phyloP scores from a whole-genome alignment of 2,329 filamentous ascomycete species.

The Colletotrichum shisoi region DNA sequence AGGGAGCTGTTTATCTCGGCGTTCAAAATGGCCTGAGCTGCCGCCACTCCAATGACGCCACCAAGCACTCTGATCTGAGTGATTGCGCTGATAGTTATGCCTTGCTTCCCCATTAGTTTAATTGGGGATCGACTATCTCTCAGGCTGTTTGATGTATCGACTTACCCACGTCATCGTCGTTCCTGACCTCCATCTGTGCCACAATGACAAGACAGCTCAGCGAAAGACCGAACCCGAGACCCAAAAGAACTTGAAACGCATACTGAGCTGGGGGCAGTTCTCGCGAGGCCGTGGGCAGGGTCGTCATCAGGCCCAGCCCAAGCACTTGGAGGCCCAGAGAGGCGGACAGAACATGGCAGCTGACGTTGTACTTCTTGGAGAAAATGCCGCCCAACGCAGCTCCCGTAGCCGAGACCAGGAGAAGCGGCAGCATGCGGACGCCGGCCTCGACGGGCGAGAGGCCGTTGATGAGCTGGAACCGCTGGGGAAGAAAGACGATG shows the following conservation, averaged over 20 bases:
- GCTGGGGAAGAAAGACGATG: too few species aligned
- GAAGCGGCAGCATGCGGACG: slow-evolving; percentile 40
- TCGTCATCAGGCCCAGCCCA: slow-evolving; percentile 48
- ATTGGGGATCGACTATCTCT: background rate
- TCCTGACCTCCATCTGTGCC: slow-evolving; percentile 2
- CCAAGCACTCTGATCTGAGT: slow-evolving; percentile 53
- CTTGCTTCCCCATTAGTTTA: background rate
- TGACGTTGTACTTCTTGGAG: slow-evolving; percentile 2
- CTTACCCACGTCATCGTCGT: slow-evolving; percentile 44
- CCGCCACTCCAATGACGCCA: slow-evolving; percentile 45
- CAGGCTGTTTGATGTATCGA: background rate
- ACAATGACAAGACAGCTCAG: slow-evolving; percentile 44
- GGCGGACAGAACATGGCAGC: slow-evolving; percentile 3
- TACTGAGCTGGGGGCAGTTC: slow-evolving; percentile 41
- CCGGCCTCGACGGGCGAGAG: too few species aligned
- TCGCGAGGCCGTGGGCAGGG: slow-evolving; percentile 19
- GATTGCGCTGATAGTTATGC: slow-evolving; percentile 46
- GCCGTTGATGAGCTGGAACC: too few species aligned
- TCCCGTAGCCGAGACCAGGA: slow-evolving; percentile 41
- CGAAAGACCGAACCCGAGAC: slow-evolving; percentile 50
- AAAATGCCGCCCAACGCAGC: slow-evolving; percentile 8
- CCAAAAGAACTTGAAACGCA: slow-evolving; percentile 50
- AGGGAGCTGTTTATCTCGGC: background rate
- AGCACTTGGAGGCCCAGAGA: slow-evolving; percentile 48
- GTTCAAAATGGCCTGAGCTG: slow-evolving; percentile 1